Conservation (phyloP, 2,329 filamentous ascomycete genomes). For the Fusarium newnesense region DNA sequence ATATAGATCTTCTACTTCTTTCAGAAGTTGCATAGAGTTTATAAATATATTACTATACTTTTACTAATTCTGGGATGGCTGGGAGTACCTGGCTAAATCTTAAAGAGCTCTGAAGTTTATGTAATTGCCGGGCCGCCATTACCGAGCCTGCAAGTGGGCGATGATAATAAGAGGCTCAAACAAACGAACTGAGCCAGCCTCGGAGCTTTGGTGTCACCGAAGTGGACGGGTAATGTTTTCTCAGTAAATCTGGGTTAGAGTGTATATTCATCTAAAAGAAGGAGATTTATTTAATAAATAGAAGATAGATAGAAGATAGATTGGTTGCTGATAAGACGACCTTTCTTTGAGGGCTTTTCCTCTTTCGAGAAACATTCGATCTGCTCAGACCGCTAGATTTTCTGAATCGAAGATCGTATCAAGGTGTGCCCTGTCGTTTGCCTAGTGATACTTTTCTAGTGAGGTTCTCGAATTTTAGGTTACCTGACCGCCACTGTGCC, state of each 20-base stretch:
- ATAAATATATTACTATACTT: not conserved
- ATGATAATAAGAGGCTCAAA: not conserved
- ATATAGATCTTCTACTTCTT: not conserved
- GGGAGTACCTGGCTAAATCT: not conserved
- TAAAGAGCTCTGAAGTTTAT: accelerated
- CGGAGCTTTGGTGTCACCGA: not conserved
- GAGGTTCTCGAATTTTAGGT: not conserved
- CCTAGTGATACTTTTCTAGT: not conserved
- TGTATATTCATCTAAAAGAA: accelerated
- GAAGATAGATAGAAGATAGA: too few species aligned
- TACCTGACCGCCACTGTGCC: not conserved
- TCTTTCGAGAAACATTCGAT: not conserved
- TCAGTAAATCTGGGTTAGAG: not conserved
- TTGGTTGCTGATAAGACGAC: not conserved
- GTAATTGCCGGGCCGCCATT: not conserved
- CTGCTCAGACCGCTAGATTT: not conserved
- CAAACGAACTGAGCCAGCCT: not conserved
- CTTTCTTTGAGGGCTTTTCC: not conserved
- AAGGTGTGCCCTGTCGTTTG: not conserved
- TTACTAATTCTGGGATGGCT: accelerated
- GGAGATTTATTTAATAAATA: too few species aligned
- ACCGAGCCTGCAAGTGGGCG: not conserved
- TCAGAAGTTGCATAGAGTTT: not conserved
- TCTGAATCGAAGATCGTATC: not conserved
- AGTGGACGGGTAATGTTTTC: accelerated